Conservation (phyloP, 768 basidiomycete genomes). For the Russula emetica region DNA sequence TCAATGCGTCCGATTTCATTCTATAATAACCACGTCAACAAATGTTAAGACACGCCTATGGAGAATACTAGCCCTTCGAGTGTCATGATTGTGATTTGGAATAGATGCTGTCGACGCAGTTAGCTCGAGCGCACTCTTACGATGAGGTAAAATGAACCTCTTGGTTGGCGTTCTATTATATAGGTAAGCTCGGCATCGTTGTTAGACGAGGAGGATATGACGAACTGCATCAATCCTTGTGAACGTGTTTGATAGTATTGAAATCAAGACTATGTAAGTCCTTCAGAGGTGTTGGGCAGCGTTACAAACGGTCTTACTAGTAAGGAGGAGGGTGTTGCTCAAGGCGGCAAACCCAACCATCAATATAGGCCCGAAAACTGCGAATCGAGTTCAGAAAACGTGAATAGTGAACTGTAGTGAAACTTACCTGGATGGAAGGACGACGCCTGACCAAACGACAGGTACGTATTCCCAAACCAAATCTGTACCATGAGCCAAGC, state of each 20-base stretch:
- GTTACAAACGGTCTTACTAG: slow-evolving; percentile 50
- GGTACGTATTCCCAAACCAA: slow-evolving; percentile 77
- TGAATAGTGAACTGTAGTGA: not conserved
- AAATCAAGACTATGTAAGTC: slow-evolving; percentile 58
- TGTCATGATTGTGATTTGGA: slow-evolving; percentile 80
- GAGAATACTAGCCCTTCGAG: slow-evolving; percentile 66
- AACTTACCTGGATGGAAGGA: slow-evolving; percentile 40
- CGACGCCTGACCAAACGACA: slow-evolving; percentile 44
- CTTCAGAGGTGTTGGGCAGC: slow-evolving; percentile 12
- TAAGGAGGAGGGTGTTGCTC: slow-evolving; percentile 72
- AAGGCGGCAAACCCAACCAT: slow-evolving; percentile 79
- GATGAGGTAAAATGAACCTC: slow-evolving; percentile 40
- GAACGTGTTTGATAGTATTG: slow-evolving; percentile 87
- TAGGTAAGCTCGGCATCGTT: not conserved
- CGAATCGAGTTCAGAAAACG: not conserved
- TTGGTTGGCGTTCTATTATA: slow-evolving; percentile 50
- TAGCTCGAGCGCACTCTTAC: not conserved
- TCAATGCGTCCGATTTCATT: slow-evolving; percentile 84
- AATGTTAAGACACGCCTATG: not conserved
- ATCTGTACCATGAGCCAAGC: slow-evolving; percentile 85
- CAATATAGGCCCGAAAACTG: slow-evolving; percentile 66
- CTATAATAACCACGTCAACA: slow-evolving; percentile 38
- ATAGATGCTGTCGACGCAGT: slow-evolving; percentile 56
- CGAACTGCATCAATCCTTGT: slow-evolving; percentile 64
- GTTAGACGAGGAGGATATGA: slow-evolving; percentile 5